Percentiles rank a stretch among this genome's conserved stretches.
Evolutionary conservation across 2,329 filamentous ascomycete species (phyloP).

Genomic region (Grosmannia penicillata): DNA sequence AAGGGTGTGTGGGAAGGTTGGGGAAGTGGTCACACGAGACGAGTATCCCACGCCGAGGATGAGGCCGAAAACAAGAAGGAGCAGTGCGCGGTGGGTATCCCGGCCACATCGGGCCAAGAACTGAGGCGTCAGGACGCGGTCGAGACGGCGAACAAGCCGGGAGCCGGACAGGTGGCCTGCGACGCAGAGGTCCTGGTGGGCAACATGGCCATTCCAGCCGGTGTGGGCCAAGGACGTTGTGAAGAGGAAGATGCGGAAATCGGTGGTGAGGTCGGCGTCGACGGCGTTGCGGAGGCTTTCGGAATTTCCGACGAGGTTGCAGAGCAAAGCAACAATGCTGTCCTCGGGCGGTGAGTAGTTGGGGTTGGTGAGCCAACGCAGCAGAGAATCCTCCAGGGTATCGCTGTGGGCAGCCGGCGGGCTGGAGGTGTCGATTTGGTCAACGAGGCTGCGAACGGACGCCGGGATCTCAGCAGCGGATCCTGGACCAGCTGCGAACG

Average conservation of each 20-base stretch:
- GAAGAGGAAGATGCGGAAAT: slow-evolving; percentile 17
- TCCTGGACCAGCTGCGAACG: slow-evolving; percentile 1
- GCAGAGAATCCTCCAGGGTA: slow-evolving; percentile 14
- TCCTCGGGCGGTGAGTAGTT: slow-evolving; percentile 13
- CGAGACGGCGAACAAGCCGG: slow-evolving; percentile 16
- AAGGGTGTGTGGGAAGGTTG: slow-evolving; percentile 11
- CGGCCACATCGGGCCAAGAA: slow-evolving; percentile 12
- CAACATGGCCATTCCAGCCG: slow-evolving; percentile 10
- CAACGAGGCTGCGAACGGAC: slow-evolving; percentile 6
- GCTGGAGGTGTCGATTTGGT: slow-evolving; percentile 6
- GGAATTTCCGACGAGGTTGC: slow-evolving; percentile 12
- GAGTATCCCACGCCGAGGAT: slow-evolving; percentile 16
- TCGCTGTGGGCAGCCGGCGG: slow-evolving; percentile 3
- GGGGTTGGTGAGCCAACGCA: slow-evolving; percentile 15
- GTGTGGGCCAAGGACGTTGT: slow-evolving; percentile 15
- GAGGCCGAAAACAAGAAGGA: slow-evolving; percentile 16
- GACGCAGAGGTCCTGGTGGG: slow-evolving; percentile 10
- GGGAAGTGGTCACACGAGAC: slow-evolving; percentile 9
- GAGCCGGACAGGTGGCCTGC: slow-evolving; percentile 15
- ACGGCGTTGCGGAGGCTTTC: slow-evolving; percentile 9
- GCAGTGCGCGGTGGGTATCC: slow-evolving; percentile 14
- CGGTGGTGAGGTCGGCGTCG: slow-evolving; percentile 12
- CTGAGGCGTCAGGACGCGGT: slow-evolving; percentile 17
- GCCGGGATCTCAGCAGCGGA: slow-evolving; percentile 5
- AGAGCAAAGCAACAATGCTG: slow-evolving; percentile 16